phyloP scores from a whole-genome alignment of 441 rosid genomes.

The Geranium incanum region DNA sequence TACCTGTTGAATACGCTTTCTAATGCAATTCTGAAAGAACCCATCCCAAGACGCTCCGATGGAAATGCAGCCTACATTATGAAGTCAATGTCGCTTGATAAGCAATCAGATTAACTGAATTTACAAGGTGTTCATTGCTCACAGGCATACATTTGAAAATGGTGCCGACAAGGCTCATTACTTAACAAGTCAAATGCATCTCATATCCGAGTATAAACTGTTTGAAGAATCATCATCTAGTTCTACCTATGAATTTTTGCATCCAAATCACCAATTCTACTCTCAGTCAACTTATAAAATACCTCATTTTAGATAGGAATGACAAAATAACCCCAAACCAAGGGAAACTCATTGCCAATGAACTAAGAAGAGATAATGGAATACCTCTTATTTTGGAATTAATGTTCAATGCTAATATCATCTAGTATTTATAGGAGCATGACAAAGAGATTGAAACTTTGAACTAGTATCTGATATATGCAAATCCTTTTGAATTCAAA shows the following conservation, averaged over 20 bases:
- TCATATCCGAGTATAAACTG: no score
- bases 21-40: slow-evolving; percentile 53
- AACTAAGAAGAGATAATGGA: no score
- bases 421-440: no score
- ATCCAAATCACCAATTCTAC: not conserved
- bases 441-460: no score
- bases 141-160: not conserved
- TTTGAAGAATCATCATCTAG: not conserved
- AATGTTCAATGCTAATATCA: no score
- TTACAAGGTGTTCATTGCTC: not conserved
- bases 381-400: no score
- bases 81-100: not conserved
- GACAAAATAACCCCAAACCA: no score
- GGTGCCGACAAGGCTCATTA: not conserved
- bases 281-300: not conserved
- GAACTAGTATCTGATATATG: no score
- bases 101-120: not conserved
- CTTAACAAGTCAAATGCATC: not conserved
- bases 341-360: no score
- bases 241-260: not conserved
- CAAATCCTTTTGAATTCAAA: no score
- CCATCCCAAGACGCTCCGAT: slow-evolving; percentile 41
- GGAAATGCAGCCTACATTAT: slow-evolving; percentile 44
- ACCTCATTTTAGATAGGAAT: not conserved
- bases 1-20: slow-evolving; percentile 52